Conservation (phyloP, 164 flowering plant genomes). For the Vitis rotundifolia region DNA sequence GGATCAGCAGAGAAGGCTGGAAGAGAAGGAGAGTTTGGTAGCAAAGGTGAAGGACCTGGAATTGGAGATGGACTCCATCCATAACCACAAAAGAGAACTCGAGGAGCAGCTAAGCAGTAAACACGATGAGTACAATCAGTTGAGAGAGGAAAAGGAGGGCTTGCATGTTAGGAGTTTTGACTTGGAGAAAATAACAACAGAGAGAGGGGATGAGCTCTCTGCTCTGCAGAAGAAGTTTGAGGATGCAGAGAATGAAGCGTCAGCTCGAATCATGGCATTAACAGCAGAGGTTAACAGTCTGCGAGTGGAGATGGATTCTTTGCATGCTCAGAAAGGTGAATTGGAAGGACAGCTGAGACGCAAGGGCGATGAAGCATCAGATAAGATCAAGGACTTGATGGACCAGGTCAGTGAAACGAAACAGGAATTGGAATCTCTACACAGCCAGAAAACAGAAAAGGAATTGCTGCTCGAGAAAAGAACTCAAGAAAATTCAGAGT, state of each 20-base stretch:
- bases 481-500: constrained; percentile 31
- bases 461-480: constrained; percentile 39
- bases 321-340: constrained; percentile 30
- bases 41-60: constrained; percentile 25
- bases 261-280: constrained; percentile 28
- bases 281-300: constrained; percentile 22
- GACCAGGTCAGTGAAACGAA: constrained; percentile 27
- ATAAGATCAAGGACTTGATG: constrained; percentile 19
- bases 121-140: constrained; percentile 25
- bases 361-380: constrained; percentile 32
- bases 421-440: constrained; percentile 29
- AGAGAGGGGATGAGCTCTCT: constrained; percentile 35
- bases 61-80: constrained; percentile 30
- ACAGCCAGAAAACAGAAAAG: constrained; percentile 30
- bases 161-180: constrained; percentile 28
- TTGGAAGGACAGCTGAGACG: constrained; percentile 26
- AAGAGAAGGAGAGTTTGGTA: constrained; percentile 33
- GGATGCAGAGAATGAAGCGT: constrained; percentile 30
- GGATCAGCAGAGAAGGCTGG: constrained; percentile 32
- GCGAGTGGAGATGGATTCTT: constrained; percentile 30
- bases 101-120: constrained; percentile 31
- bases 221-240: constrained; percentile 28
- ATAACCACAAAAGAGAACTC: constrained; percentile 28
- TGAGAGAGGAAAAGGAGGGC: constrained; percentile 36
- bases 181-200: constrained; percentile 30